phyloP scores from a whole-genome alignment of 1,139 yeast species.

The Diutina catenulata region DNA sequence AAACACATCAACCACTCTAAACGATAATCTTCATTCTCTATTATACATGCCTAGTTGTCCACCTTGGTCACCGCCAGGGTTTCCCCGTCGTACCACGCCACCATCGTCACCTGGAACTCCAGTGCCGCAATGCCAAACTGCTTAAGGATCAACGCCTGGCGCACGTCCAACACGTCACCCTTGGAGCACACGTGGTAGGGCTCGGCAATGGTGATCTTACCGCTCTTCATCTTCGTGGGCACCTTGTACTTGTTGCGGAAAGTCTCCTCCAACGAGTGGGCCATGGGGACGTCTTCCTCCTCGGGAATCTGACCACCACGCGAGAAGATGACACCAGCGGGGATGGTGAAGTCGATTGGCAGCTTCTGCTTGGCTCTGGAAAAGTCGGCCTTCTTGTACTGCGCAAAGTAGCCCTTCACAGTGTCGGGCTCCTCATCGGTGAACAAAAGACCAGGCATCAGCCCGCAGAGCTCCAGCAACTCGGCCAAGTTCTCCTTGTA shows the following conservation, averaged over 20 bases:
- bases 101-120: slow-evolving; percentile 69
- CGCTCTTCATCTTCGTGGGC: slow-evolving; percentile 83
- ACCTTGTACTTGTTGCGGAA: slow-evolving; percentile 79
- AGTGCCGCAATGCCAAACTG: slow-evolving; percentile 94
- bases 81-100: slow-evolving; percentile 67
- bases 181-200: slow-evolving; percentile 72
- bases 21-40: no score
- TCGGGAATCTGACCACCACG: slow-evolving; percentile 86
- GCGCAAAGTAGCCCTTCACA: slow-evolving; percentile 72
- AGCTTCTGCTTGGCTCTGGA: slow-evolving; percentile 82
- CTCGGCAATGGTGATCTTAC: slow-evolving; percentile 67
- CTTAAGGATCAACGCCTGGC: slow-evolving; percentile 84
- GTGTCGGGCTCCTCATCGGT: slow-evolving; percentile 80
- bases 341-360: slow-evolving; percentile 74
- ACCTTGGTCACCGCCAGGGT: slow-evolving; percentile 19
- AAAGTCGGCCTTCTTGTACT: slow-evolving; percentile 70
- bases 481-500: slow-evolving; percentile 68
- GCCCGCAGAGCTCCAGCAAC: slow-evolving; percentile 41
- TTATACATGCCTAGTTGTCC: no score
- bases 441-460: slow-evolving; percentile 78
- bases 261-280: slow-evolving; percentile 90
- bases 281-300: slow-evolving; percentile 94
- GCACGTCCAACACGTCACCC: slow-evolving; percentile 77
- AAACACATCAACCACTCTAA: no score
- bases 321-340: slow-evolving; percentile 84